Conservation (phyloP, 495 filamentous ascomycete species). For the Tirmania nivea region DNA sequence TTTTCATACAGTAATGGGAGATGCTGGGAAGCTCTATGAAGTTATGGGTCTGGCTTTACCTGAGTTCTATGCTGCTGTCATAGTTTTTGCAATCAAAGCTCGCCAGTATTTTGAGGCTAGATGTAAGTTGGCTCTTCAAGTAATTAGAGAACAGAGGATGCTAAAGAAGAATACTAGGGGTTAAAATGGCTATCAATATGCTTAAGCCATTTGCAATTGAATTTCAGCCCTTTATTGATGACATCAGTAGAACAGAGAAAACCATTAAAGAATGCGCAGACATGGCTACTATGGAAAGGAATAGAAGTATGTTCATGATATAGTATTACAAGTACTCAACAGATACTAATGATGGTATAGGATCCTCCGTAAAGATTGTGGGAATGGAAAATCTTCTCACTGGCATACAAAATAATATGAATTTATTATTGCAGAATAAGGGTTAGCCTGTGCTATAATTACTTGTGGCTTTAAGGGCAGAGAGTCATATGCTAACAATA, state of each 20-base stretch:
- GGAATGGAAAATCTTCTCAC: not conserved
- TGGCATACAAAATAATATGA: not conserved
- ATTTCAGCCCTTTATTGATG: not conserved
- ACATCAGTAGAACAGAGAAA: not conserved
- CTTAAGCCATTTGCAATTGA: not conserved
- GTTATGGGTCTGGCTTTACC: not conserved
- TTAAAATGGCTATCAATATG: not conserved
- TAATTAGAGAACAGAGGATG: not conserved
- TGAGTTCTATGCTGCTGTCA: not conserved
- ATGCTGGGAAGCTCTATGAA: not conserved
- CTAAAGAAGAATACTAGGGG: too few species aligned
- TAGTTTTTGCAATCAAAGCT: not conserved
- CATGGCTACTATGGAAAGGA: not conserved
- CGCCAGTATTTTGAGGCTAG: not conserved
- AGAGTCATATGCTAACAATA: too few species aligned
- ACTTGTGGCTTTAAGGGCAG: too few species aligned
- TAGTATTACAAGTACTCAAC: too few species aligned
- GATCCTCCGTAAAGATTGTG: not conserved
- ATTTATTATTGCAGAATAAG: not conserved
- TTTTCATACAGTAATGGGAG: not conserved
- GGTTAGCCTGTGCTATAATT: too few species aligned
- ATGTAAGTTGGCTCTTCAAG: not conserved
- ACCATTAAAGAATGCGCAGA: not conserved
- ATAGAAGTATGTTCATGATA: not conserved
- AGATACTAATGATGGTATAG: not conserved